These are phyloP conservation scores for Pleurostoma richardsiae DNA, from an alignment of 2,329 filamentous ascomycete species.

Conservation along the genomic window DNA sequence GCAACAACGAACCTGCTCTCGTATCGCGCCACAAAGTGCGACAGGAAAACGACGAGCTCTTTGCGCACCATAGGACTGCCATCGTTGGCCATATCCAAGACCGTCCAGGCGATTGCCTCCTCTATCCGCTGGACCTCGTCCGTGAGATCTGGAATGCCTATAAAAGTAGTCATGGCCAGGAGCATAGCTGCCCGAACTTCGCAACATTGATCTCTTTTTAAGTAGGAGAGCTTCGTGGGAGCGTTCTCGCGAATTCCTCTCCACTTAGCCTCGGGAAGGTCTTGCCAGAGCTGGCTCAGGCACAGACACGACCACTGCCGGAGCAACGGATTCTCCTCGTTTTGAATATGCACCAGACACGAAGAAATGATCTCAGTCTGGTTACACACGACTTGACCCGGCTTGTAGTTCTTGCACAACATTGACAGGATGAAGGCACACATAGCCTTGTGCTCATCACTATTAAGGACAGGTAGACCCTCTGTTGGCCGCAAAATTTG, in stretches of 20 bases:
- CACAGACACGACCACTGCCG: conserved; percentile 95
- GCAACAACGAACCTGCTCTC: conserved; percentile 89
- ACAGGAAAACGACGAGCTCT: conserved; percentile 90
- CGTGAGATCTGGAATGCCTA: conserved; percentile 89
- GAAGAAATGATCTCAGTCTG: conserved; percentile 86
- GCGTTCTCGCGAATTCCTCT: conserved; percentile 86
- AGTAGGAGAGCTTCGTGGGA: conserved; percentile 71
- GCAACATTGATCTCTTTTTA: conserved; percentile 80
- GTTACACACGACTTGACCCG: conserved; percentile 87
- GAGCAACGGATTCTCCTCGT: conserved; percentile 81
- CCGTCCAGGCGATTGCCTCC: conserved; percentile 81
- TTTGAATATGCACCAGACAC: conserved; percentile 77
- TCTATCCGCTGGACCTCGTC: conserved; percentile 88
- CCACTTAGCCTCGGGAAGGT: conserved; percentile 92
- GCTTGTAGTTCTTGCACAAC: conserved; percentile 91
- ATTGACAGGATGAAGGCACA: conserved; percentile 93
- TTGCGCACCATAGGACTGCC: conserved; percentile 92
- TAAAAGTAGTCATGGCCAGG: conserved; percentile 87
- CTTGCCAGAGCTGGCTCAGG: conserved; percentile 89
- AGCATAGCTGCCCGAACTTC: conserved; percentile 93
- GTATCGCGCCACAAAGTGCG: conserved; percentile 83
- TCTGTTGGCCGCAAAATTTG: conserved; percentile 83
- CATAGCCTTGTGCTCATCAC: conserved; percentile 96
- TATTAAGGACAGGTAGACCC: conserved; percentile 78
- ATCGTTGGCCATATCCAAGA: conserved; percentile 88